Evolutionary conservation across 768 basidiomycete genomes (phyloP), one percentile per base, ranked within the genome.

Genomic region (Leucosporidium yakuticum): DNA sequence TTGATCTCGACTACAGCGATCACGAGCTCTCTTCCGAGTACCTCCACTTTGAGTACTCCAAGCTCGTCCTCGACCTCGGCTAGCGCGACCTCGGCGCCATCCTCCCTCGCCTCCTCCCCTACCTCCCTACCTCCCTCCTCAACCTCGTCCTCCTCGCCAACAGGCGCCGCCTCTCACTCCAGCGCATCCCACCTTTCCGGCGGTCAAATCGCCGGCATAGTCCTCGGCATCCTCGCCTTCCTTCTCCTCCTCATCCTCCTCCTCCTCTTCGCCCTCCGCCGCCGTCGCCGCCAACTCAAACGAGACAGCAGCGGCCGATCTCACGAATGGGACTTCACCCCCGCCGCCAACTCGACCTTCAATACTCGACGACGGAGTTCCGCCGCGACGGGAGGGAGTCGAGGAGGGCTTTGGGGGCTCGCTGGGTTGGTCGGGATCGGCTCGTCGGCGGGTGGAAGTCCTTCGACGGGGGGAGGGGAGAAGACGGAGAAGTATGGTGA

Each of bases 171-270:
- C 23, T n/a, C 27, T 25, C 2, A 57, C 27, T 34, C 61, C 2
- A 12, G 23, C 15, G 31, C 61, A 5, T 62, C 56, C 36, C 14
- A 19, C 14, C 67, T 68, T n/a, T 60, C 65, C 6, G 50, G 53
- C 21, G 64, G 60, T 6, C 67, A 68, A 27, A 60, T 71, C 29
- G 70, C 66, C 25, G 66, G 55, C 55, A 56, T 20, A 14, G 29
- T 56, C 20, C 4, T 17, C 31, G 55, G 32, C 70, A 17, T 63
- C 57, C 34, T 64, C 61, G 50, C 66, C 63, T 56, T 57, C 62
- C 58, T 57, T 36, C 51, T 50, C 62, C 15, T 39, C 20, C 48
- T 62, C 1, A 56, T 57, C 11, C 34, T 58, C 67, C 25, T 60
- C 63, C 34, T 64, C 67, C 51, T 66, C 66, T 49, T 34, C 57